phyloP scores from a whole-genome alignment of 495 filamentous ascomycete genomes.

The Pyronema domesticum region DNA sequence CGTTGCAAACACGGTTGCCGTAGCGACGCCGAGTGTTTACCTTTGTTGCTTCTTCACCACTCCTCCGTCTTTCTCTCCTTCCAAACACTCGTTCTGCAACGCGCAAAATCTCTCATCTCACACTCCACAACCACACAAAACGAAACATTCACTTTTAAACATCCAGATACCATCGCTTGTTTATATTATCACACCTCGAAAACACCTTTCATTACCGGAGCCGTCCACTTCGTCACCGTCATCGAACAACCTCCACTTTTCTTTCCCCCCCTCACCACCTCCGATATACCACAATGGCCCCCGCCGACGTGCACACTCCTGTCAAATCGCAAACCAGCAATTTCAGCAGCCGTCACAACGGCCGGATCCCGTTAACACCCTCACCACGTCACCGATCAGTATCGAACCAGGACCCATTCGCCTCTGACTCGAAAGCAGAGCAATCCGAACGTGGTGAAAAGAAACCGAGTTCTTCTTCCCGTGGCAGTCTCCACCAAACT shows the following conservation, averaged over 20 bases:
- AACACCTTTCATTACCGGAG: no score
- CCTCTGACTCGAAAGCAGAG: conserved; percentile 33
- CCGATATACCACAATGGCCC: conserved; percentile 45
- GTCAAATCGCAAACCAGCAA: conserved; percentile 83
- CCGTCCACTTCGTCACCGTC: not conserved
- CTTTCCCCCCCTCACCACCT: not conserved
- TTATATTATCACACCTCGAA: no score
- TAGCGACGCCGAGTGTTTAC: no score
- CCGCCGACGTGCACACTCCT: conserved; percentile 72
- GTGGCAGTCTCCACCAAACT: conserved; percentile 12
- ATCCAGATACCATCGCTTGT: no score
- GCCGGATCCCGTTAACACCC: conserved; percentile 84
- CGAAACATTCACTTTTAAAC: no score
- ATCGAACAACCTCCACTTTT: not conserved
- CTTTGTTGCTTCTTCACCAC: no score
- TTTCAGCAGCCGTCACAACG: conserved; percentile 82
- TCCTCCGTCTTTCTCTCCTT: no score
- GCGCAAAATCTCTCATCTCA: no score
- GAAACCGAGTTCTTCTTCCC: conserved; percentile 13
- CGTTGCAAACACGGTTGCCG: no score
- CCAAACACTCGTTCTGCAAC: no score
- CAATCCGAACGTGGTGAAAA: conserved; percentile 14
- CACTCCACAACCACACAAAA: no score
- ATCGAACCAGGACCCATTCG: conserved; percentile 51
- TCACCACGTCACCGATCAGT: conserved; percentile 51